Base-by-base conservation (phyloP, 768 basidiomycete genomes). In the Lanmaoa rubissima region DNA sequence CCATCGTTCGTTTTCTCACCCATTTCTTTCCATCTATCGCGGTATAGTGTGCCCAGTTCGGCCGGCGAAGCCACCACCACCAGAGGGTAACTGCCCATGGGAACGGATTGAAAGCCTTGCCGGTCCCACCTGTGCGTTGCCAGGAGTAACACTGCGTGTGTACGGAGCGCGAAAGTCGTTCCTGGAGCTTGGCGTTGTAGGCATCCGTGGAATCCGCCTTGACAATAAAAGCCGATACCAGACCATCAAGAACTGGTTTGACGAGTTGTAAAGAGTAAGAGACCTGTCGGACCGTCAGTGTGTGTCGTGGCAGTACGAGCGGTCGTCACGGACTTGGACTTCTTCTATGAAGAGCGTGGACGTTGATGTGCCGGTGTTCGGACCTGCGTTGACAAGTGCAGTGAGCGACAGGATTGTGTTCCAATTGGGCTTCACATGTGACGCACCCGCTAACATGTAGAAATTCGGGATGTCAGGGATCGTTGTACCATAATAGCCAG, bases 21-120 rank as follows among this genome's bases (percentile, higher is more conserved):
- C 79, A 78, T 44, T 61, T 63, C 56, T 78, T 74, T 16, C 72
- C 79, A 31, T 72, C 76, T 21, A 77, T 74, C 21, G 46, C 58
- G 11, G 47, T 64, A 53, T 72, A 78, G 53, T 77, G 67, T 12
- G 60, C 55, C 76, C 75, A 76, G 35, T 59, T 62, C 8, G 73
- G 73, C 17, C 57, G 62, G 26, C 71, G 73, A 36, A 75, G 67
- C 68, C 68, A 70, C 62, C 67, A 68, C 70, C 75, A 77, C 59
- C 69, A 72, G n/a, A 64, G 40, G 3, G 61, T 55, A 9, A 65
- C 62, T 5, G 63, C 55, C 62, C 79, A 77, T 34, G 76, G 79
- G 55, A 79, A 81, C 7, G 75, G 70, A 46, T 62, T 69, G 32
- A 67, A 71, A 8, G 73, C 61, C 55, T 74, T 78, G 5, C 78